These are phyloP conservation scores for Rhododendron henanense DNA, from an alignment of 148 eudicot genomes.

Conservation along the genomic window DNA sequence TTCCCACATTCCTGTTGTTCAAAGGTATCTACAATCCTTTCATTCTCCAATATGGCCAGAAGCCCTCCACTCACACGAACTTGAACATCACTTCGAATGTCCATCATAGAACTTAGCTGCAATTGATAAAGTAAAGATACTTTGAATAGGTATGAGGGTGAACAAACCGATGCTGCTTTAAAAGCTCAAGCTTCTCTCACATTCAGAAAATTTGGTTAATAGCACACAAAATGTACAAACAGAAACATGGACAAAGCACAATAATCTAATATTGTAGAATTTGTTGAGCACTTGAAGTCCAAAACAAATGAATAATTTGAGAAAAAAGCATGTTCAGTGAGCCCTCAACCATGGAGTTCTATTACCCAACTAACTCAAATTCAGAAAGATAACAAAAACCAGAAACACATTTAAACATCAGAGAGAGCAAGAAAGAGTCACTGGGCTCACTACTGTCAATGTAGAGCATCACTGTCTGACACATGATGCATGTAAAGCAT, in stretches of 20 bases:
- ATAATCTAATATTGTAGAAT: not conserved
- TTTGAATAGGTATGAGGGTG: not conserved
- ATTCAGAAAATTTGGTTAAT: not conserved
- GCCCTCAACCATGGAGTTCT: not conserved
- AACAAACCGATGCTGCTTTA: not conserved
- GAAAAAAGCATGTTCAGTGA: not conserved
- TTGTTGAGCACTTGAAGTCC: not conserved
- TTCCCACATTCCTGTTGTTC: conserved; percentile 75
- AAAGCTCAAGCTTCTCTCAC: not conserved
- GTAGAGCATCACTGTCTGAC: not conserved
- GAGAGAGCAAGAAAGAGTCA: not conserved
- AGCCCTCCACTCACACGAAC: conserved; percentile 98
- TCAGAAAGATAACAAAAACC: not conserved
- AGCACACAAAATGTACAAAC: not conserved
- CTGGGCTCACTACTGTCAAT: not conserved
- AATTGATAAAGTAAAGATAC: conserved; percentile 6
- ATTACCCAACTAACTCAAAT: not conserved
- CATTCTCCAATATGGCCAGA: conserved; percentile 91
- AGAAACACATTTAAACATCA: not conserved
- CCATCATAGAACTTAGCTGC: conserved; percentile 97
- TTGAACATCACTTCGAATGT: conserved; percentile 83
- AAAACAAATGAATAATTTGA: not conserved
- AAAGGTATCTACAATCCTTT: conserved; percentile 73
- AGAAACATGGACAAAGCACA: not conserved
- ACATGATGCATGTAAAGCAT: not conserved